Percentiles rank a stretch among this genome's conserved stretches.
Conservation (phyloP, 495 filamentous ascomycete genomes). For the Glutinoglossum americanum region DNA sequence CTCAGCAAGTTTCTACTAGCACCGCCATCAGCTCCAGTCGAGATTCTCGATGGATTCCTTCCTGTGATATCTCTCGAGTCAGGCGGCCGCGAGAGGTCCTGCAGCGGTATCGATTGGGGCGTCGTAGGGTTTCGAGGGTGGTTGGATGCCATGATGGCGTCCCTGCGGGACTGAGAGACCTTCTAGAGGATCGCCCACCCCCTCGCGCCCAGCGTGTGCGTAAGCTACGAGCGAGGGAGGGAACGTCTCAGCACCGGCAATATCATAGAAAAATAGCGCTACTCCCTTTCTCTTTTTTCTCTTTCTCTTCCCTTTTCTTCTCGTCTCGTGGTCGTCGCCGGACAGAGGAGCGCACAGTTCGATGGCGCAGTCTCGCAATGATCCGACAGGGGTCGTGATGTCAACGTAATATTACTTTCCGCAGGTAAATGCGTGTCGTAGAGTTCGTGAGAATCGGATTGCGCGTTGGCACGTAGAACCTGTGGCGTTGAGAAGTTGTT, state of each 20-base stretch:
- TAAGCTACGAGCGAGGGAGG: neutral
- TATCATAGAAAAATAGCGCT: neutral
- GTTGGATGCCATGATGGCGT: slow-evolving; percentile 2
- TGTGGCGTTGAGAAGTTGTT: neutral
- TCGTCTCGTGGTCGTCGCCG: neutral
- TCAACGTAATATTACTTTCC: neutral
- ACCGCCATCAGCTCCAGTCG: slow-evolving; percentile 5
- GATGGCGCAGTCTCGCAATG: neutral
- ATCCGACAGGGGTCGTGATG: neutral
- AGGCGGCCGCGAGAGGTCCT: slow-evolving; percentile 20
- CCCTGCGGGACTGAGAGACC: slow-evolving; percentile 5
- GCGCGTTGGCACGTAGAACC: neutral
- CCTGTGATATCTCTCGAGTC: slow-evolving; percentile 7
- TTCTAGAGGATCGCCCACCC: neutral
- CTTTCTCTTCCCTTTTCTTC: neutral
- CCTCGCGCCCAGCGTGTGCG: neutral
- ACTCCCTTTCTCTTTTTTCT: neutral
- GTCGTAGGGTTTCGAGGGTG: slow-evolving; percentile 15
- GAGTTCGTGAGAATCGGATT: neutral
- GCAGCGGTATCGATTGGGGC: slow-evolving; percentile 21
- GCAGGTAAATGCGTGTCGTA: neutral
- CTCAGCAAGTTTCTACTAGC: slow-evolving; percentile 15
- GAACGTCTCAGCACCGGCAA: neutral
- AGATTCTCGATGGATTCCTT: slow-evolving; percentile 6
- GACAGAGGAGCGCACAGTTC: neutral